Evolutionary conservation across 176 grass and related monocot genomes (phyloP).

Genomic region (Tillandsia leiboldiana): DNA sequence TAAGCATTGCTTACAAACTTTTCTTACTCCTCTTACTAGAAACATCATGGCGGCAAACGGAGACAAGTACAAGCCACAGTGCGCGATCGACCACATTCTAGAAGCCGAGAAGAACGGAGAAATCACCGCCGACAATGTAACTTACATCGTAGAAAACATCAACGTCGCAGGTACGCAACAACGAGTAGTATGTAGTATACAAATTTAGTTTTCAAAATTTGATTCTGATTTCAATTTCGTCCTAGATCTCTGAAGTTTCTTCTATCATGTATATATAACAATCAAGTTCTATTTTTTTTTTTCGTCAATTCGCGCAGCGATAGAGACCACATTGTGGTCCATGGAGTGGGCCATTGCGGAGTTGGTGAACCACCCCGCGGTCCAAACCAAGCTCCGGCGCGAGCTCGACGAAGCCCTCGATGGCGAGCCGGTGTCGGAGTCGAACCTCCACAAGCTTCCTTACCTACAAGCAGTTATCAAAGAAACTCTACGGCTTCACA

Average conservation of each 20-base stretch:
- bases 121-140: conserved; percentile 7
- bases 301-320: conserved; percentile 17
- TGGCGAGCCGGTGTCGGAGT: conserved; percentile 31
- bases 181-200: no score
- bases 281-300: no score
- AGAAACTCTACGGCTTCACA: conserved; percentile 61
- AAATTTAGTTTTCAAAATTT: no score
- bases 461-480: conserved; percentile 55
- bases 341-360: conserved; percentile 69
- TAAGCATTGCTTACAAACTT: background rate
- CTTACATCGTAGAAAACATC: conserved; percentile 19
- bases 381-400: conserved; percentile 53
- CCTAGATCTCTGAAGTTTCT: background rate
- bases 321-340: conserved; percentile 60
- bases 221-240: background rate
- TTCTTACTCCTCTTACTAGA: background rate
- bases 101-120: conserved; percentile 15
- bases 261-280: no score
- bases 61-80: background rate
- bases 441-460: conserved; percentile 46
- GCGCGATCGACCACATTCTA: conserved; percentile 8
- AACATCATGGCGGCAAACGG: conserved; percentile 3
- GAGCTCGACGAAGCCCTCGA: conserved; percentile 47
- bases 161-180: conserved; percentile 3
- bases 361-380: conserved; percentile 47